phyloP scores from a whole-genome alignment of 2,329 filamentous ascomycete species.

The Claviceps sp. region DNA sequence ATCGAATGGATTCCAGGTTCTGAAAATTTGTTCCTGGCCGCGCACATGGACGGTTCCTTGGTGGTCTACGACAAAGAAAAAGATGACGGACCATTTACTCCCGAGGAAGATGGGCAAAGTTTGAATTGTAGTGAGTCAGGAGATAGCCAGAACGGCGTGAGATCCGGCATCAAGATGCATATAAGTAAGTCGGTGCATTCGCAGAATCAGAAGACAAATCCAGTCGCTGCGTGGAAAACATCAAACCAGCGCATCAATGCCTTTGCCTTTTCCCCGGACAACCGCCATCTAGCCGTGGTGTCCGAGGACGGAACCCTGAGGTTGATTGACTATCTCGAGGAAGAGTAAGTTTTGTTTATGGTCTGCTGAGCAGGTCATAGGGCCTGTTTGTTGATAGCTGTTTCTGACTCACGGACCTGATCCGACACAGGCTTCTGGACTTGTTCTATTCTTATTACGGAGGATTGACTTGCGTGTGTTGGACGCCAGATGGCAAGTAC shows the following conservation, averaged over 20 bases:
- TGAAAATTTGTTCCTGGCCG: slow-evolving; percentile 82
- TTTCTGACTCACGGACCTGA: slow-evolving; percentile 5
- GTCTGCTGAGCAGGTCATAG: too few species aligned
- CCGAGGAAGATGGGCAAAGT: slow-evolving; percentile 52
- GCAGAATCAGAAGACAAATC: slow-evolving; percentile 85
- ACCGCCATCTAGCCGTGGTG: slow-evolving; percentile 74
- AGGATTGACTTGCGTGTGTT: slow-evolving; percentile 83
- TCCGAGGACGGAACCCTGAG: slow-evolving; percentile 83
- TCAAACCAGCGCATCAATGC: slow-evolving; percentile 84
- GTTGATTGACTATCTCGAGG: slow-evolving; percentile 82
- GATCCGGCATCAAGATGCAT: slow-evolving; percentile 40
- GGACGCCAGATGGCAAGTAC: slow-evolving; percentile 95
- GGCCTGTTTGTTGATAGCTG: not conserved
- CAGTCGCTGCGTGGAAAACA: slow-evolving; percentile 82
- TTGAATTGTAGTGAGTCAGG: slow-evolving; percentile 47
- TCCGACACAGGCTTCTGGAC: slow-evolving; percentile 53
- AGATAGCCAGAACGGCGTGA: slow-evolving; percentile 19
- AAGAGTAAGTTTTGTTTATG: slow-evolving; percentile 49
- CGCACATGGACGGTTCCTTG: slow-evolving; percentile 80
- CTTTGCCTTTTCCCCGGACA: slow-evolving; percentile 85
- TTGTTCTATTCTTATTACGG: slow-evolving; percentile 89
- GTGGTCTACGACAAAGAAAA: slow-evolving; percentile 97
- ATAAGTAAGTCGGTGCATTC: slow-evolving; percentile 88
- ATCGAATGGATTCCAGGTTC: slow-evolving; percentile 92
- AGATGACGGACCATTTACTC: slow-evolving; percentile 67